Evolutionary conservation across 495 filamentous ascomycete genomes (phyloP).

Genomic region (Patellaria atrata): DNA sequence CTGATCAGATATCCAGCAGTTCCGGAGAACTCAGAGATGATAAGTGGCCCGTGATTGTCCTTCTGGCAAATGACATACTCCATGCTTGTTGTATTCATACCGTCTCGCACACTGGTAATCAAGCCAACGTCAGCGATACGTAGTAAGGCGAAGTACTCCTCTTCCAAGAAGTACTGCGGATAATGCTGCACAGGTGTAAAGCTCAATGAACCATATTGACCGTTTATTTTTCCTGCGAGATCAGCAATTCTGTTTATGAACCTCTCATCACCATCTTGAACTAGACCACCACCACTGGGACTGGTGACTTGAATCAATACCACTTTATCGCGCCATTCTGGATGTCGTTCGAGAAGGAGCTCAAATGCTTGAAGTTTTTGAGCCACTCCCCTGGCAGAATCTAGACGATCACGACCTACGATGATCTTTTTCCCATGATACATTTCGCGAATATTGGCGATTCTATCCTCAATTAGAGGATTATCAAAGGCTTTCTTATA

Average conservation of each 20-base stretch:
- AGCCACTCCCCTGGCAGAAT: conserved; percentile 75
- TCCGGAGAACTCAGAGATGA: conserved; percentile 90
- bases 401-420: conserved; percentile 82
- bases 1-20: conserved; percentile 72
- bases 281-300: conserved; percentile 63
- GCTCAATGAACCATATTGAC: conserved; percentile 67
- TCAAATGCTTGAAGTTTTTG: conserved; percentile 92
- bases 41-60: conserved; percentile 67
- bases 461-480: conserved; percentile 49
- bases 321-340: conserved; percentile 81
- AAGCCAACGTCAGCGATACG: conserved; percentile 76
- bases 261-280: conserved; percentile 50
- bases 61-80: conserved; percentile 89
- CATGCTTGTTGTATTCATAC: conserved; percentile 91
- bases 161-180: conserved; percentile 70
- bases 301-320: conserved; percentile 90
- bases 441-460: conserved; percentile 48
- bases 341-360: conserved; percentile 71
- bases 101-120: conserved; percentile 84
- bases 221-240: conserved; percentile 79
- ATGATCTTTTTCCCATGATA: conserved; percentile 82
- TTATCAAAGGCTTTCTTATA: conserved; percentile 55
- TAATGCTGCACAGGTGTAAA: conserved; percentile 85
- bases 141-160: conserved; percentile 84
- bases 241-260: conserved; percentile 74